phyloP scores from a whole-genome alignment of 1,284 basidiomycete species.

The Leccinum subrobustum region DNA sequence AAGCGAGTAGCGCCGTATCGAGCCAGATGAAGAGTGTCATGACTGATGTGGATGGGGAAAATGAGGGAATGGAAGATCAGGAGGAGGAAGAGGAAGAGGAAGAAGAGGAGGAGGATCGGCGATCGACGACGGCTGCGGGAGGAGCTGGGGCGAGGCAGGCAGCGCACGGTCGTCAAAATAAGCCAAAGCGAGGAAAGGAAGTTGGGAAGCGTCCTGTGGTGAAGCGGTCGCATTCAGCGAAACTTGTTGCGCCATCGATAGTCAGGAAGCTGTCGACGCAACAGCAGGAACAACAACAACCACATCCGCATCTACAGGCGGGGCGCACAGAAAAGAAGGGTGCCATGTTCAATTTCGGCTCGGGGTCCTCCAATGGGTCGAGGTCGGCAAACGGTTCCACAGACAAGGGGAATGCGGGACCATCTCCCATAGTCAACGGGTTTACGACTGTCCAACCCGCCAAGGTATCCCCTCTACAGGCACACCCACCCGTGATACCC shows the following conservation, averaged over 20 bases:
- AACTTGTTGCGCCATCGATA: conserved; percentile 30
- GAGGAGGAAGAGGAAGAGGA: conserved; percentile 19
- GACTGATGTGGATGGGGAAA: conserved; percentile 24
- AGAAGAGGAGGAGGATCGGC: conserved; percentile 26
- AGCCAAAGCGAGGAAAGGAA: conserved; percentile 36
- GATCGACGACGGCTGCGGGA: conserved; percentile 18
- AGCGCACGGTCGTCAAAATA: conserved; percentile 15
- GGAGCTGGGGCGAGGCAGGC: conserved; percentile 10
- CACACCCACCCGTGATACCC: conserved; percentile 23
- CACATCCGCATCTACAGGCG: conserved; percentile 4
- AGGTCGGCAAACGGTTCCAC: conserved; percentile 34
- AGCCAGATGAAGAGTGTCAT: conserved; percentile 36
- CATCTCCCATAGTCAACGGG: conserved; percentile 14
- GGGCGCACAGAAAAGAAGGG: conserved; percentile 27
- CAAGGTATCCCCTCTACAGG: conserved; percentile 8
- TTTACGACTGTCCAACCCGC: conserved; percentile 14
- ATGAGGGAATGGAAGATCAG: conserved; percentile 16
- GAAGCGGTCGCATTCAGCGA: conserved; percentile 32
- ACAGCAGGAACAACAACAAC: conserved; percentile 4
- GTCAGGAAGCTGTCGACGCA: conserved; percentile 29
- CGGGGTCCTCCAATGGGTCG: conserved; percentile 52
- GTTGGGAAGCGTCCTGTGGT: conserved; percentile 24
- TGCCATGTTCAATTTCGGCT: conserved; percentile 56
- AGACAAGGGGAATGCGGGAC: conserved; percentile 9
- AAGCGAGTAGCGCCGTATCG: conserved; percentile 38